Base-by-base conservation (phyloP, 208 protist species). In the Leishmania mexicana region DNA sequence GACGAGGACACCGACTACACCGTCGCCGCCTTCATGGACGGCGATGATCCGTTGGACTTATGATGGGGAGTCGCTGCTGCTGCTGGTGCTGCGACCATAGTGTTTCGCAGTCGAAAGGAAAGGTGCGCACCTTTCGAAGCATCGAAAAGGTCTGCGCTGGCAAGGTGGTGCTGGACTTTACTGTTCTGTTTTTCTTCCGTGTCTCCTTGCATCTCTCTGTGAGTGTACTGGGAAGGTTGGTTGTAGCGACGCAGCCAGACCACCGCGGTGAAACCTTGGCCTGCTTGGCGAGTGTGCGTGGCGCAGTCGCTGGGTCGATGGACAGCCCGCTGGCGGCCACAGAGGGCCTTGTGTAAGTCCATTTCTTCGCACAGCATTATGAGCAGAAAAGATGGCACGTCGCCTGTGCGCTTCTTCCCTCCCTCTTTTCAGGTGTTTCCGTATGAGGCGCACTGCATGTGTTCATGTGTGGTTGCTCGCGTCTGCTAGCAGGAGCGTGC, bases 1-100 rank as follows among this genome's bases (percentile, higher is more conserved):
- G 87, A 80, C 47, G 87, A 88, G 28, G 84, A 88, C 62, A n/a
- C 57, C 5, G 85, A 89, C 47, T 87, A 85, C 67, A 67, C 85
- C 45, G 77, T 90, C 19, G 60, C 79, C 11, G 8, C 71, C 15
- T 90, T 87, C 76, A 83, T 60, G 0, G 80, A 79, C 10, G 60
- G 72, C 53, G 84, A 86, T 40, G 79, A 83, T 24, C 81, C 86
- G 31, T 60, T 81, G 47, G 31, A 51, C 67, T 45, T 81, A 49
- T 81, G 51, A 57, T 11, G 24, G 11, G 2, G 47, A 45, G n/a
- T 45, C 45, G 4, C 28, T 47, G 40, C 40, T 47, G 31, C 21
- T 47, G 65, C 31, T 70, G 64, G 15, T 70, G 64, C 31, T 10
- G 24, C 67, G 4, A 45, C 62, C 62, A 40, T 8, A 15, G 70